A percentile compares a stretch with the other conserved stretches of the same genome.
Conservation (phyloP, 257 asterid genomes). For the Fraxinus anomala region DNA sequence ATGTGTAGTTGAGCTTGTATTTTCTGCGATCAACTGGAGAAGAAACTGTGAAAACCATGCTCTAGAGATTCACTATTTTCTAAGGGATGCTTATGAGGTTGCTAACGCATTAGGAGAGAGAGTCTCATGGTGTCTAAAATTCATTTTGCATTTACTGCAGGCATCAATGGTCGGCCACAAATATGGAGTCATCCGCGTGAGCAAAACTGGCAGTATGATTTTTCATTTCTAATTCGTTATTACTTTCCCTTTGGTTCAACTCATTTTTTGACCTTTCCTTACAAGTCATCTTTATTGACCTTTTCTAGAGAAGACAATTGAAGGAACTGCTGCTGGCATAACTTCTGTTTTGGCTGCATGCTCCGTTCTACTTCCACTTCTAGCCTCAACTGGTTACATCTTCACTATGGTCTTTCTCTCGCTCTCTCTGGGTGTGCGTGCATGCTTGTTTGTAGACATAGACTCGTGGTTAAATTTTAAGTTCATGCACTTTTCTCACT, state of each 20-base stretch:
- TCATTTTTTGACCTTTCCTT: constrained; percentile 9
- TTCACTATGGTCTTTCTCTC: constrained; percentile 67
- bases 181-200: constrained; percentile 98
- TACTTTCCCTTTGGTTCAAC: constrained; percentile 5
- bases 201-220: constrained; percentile 80
- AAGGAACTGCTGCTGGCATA: constrained; percentile 99
- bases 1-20: constrained; percentile 3
- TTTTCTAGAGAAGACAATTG: constrained; percentile 81
- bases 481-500: constrained; percentile 24
- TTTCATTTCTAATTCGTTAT: neutral
- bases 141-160: constrained; percentile 37
- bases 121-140: constrained; percentile 18
- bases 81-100: constrained; percentile 10
- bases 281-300: constrained; percentile 13
- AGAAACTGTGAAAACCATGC: neutral
- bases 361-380: constrained; percentile 78
- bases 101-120: constrained; percentile 6
- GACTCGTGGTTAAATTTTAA: neutral
- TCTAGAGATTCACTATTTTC: neutral
- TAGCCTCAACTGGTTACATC: constrained; percentile 79
- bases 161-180: constrained; percentile 98
- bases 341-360: constrained; percentile 90
- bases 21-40: neutral
- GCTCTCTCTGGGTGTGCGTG: neutral
- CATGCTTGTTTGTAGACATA: neutral